Evolutionary conservation across 2,329 filamentous ascomycete species (phyloP), one percentile per base, ranked within the genome.

Genomic region (Ciborinia camelliae): DNA sequence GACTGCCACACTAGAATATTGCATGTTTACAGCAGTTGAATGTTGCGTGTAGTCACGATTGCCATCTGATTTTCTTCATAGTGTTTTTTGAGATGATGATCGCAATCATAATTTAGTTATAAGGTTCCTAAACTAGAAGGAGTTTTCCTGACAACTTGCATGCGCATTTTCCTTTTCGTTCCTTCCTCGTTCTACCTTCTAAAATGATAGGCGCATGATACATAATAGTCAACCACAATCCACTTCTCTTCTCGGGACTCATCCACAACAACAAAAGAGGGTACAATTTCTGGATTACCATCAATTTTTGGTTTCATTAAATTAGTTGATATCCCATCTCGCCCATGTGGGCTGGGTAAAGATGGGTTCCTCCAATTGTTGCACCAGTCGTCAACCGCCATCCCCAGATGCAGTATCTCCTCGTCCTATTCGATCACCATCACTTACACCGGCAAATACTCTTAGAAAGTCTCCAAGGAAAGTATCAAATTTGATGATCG

Each of bases 361-460:
- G 23, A 63, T 63, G 62, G 62, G 52, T 41, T 48, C 58, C 8
- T 53, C 63, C 26, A 68, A 43, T 48, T 75, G 73, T 64, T 75
- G 73, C 53, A 73, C 66, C 26, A 67, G 68, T 60, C 67, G 70
- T 18, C 52, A 67, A 43, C 69, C 73, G 20, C 72, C 73, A n/a
- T 75, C 73, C 14, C 74, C 74, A 35, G 72, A 75, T 55, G 67
- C 66, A 14, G 52, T 68, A 14, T 62, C 71, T 37, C 65, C 73
- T 26, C 69, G 74, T 62, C 71, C 67, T 45, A 62, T 66, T 23
- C 15, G 41, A 18, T 66, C 67, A 32, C 48, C 63, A 10, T 50
- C 30, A 64, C 32, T 26, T 64, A 53, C 51, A 23, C 51, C 57
- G 41, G 28, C 14, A 28, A 67, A n/a, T 23, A 35, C 52, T 57